Percentiles rank a stretch among this genome's conserved stretches.
These are phyloP conservation scores for Saccharum spontaneum DNA, from an alignment of 176 grass and related monocot genomes.

Conservation along the genomic window DNA sequence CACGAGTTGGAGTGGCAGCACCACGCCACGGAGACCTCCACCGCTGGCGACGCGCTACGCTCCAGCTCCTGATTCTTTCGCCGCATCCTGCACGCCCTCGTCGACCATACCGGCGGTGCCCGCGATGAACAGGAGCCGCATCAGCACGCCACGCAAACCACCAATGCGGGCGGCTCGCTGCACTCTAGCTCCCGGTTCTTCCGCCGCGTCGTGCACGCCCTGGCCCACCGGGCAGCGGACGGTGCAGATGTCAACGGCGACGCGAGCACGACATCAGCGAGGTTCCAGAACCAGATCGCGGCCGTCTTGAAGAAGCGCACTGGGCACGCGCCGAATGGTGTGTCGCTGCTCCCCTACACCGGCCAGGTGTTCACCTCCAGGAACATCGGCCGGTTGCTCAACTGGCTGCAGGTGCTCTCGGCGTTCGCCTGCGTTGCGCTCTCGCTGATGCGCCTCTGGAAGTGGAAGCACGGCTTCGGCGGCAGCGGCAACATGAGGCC, in stretches of 20 bases:
- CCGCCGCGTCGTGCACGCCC: background rate
- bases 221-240: background rate
- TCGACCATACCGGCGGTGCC: background rate
- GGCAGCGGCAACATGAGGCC: background rate
- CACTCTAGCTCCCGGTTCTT: background rate
- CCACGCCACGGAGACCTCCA: constrained; percentile 44
- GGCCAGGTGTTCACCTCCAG: background rate
- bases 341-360: background rate
- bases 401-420: background rate
- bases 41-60: constrained; percentile 20
- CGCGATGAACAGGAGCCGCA: background rate
- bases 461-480: background rate
- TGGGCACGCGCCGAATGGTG: background rate
- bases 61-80: constrained; percentile 34
- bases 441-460: background rate
- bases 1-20: constrained; percentile 40
- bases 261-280: background rate
- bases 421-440: background rate
- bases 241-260: background rate
- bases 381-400: background rate
- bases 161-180: background rate
- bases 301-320: background rate
- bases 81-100: constrained; percentile 3
- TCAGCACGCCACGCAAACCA: background rate
- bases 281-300: background rate